Percentiles rank a stretch among this genome's conserved stretches.
These are phyloP conservation scores for Capsicum chinense DNA, from an alignment of 257 asterid species.

Conservation along the genomic window DNA sequence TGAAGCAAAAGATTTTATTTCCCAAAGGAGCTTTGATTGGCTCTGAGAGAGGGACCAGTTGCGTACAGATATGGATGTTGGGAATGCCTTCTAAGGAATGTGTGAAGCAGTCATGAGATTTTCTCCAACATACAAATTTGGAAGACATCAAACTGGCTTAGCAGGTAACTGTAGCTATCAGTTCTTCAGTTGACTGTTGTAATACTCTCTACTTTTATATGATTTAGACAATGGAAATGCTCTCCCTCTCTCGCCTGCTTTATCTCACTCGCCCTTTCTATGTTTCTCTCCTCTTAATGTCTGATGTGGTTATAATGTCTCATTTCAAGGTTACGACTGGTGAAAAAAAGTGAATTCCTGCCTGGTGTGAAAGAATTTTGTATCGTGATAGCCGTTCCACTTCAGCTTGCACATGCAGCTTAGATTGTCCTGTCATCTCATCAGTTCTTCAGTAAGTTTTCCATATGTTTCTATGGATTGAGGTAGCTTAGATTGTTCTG, in stretches of 20 bases:
- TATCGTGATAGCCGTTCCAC: slow-evolving; percentile 85
- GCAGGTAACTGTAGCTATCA: slow-evolving; percentile 59
- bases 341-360: slow-evolving; percentile 93
- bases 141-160: slow-evolving; percentile 72
- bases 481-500: background rate
- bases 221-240: background rate
- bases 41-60: slow-evolving; percentile 92
- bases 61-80: slow-evolving; percentile 87
- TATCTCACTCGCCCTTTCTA: too few relatives aligned
- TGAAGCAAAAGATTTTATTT: slow-evolving; percentile 93
- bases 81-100: slow-evolving; percentile 50
- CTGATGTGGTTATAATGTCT: too few relatives aligned
- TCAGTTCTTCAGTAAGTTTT: slow-evolving; percentile 73
- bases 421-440: slow-evolving; percentile 89
- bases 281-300: too few relatives aligned
- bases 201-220: background rate
- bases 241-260: background rate
- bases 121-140: slow-evolving; percentile 98
- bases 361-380: slow-evolving; percentile 98
- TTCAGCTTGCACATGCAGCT: slow-evolving; percentile 71
- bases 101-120: slow-evolving; percentile 71
- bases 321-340: too few relatives aligned
- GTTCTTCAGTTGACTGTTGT: background rate
- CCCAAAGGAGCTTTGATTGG: slow-evolving; percentile 98
- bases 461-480: background rate